Percentiles rank a stretch among this genome's conserved stretches.
phyloP scores from a whole-genome alignment of 768 basidiomycete species.

The Rossbeevera mucosa region DNA sequence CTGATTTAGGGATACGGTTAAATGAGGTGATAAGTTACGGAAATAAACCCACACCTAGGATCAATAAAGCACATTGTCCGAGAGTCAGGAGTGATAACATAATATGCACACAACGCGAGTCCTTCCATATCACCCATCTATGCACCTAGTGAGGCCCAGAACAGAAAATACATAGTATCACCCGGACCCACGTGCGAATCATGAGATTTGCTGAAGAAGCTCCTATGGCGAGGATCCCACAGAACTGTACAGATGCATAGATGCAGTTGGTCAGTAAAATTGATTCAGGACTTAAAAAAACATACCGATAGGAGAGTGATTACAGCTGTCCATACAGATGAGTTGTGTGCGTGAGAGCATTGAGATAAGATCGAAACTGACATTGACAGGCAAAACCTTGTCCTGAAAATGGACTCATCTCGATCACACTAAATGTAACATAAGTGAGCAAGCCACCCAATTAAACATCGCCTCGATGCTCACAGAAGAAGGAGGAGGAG shows the following conservation, averaged over 20 bases:
- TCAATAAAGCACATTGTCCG: conserved; percentile 24
- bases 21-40: no score
- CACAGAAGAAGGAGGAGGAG: conserved; percentile 15
- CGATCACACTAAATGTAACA: conserved; percentile 2
- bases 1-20: conserved; percentile 1
- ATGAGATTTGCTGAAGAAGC: conserved; percentile 21
- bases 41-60: conserved; percentile 6
- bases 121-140: conserved; percentile 29
- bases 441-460: not conserved
- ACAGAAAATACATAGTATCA: no score
- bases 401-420: not conserved
- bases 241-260: conserved; percentile 8
- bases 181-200: conserved; percentile 22
- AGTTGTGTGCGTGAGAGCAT: not conserved
- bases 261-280: not conserved
- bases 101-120: conserved; percentile 8
- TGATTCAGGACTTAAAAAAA: no score
- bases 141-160: not conserved
- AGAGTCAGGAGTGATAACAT: conserved; percentile 10
- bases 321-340: not conserved
- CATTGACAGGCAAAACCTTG: conserved; percentile 8
- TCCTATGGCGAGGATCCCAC: conserved; percentile 8
- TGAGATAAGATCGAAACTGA: conserved; percentile 8
- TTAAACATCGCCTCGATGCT: not conserved
- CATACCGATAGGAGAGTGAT: conserved; percentile 1